phyloP scores from a whole-genome alignment of 768 basidiomycete species.

The Auricularia sp. region DNA sequence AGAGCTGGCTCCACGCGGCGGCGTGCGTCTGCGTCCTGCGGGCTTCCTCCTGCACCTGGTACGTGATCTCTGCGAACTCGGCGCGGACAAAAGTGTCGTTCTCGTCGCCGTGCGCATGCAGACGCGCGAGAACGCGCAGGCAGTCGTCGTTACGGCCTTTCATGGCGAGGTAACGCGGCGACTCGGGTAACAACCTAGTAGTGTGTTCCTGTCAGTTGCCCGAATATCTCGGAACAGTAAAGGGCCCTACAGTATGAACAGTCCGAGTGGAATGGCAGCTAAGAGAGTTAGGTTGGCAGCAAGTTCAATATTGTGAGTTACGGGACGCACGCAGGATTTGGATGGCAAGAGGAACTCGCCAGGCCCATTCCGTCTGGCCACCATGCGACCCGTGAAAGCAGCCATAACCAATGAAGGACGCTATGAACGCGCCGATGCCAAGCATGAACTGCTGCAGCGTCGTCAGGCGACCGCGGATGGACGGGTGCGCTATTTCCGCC shows the following conservation, averaged over 20 bases:
- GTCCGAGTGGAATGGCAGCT: slow-evolving; percentile 33
- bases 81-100: slow-evolving; percentile 34
- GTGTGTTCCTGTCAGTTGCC: background rate
- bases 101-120: slow-evolving; percentile 41
- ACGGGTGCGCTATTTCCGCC: slow-evolving; percentile 48
- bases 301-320: background rate
- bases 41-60: background rate
- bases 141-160: slow-evolving; percentile 40
- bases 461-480: slow-evolving; percentile 43
- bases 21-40: background rate
- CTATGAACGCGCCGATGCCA: slow-evolving; percentile 31
- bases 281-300: slow-evolving; percentile 23
- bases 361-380: slow-evolving; percentile 20
- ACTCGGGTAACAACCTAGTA: slow-evolving; percentile 16
- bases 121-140: slow-evolving; percentile 25
- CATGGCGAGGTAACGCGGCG: slow-evolving; percentile 45
- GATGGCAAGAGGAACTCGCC: slow-evolving; percentile 39
- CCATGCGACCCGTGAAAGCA: background rate
- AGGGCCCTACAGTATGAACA: slow-evolving; percentile 35
- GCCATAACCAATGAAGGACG: slow-evolving; percentile 19
- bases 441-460: slow-evolving; percentile 36
- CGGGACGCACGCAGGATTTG: slow-evolving; percentile 12
- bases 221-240: no score
- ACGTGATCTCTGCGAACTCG: slow-evolving; percentile 19
- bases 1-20: slow-evolving; percentile 29